These are phyloP conservation scores for Pseudogymnoascus sp. DNA, from an alignment of 2,329 filamentous ascomycete species.

Conservation along the genomic window DNA sequence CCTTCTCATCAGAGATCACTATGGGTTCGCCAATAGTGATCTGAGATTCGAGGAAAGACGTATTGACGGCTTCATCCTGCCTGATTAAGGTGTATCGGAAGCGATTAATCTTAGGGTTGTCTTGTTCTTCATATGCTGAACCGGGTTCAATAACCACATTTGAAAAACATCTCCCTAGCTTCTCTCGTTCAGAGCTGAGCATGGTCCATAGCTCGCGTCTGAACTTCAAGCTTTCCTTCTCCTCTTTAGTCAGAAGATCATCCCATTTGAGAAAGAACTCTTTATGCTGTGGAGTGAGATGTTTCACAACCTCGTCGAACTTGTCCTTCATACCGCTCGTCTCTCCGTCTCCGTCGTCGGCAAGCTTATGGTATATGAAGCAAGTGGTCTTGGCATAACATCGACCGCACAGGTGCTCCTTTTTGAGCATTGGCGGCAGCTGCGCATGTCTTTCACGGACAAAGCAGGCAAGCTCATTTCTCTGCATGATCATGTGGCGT, in stretches of 20 bases:
- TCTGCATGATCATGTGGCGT: constrained; percentile 92
- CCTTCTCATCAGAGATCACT: constrained; percentile 91
- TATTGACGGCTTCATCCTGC: constrained; percentile 49
- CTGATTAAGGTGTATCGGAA: constrained; percentile 83
- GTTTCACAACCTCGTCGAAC: constrained; percentile 73
- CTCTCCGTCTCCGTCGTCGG: constrained; percentile 75
- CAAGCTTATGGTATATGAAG: constrained; percentile 87
- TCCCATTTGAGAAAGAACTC: constrained; percentile 96
- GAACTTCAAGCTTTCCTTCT: constrained; percentile 80
- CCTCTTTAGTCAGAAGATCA: constrained; percentile 83
- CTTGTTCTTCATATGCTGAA: constrained; percentile 61
- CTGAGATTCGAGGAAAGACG: constrained; percentile 89
- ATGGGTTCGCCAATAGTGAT: constrained; percentile 81
- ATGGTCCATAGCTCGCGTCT: constrained; percentile 94
- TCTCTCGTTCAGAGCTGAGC: constrained; percentile 80
- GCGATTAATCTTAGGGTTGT: constrained; percentile 79
- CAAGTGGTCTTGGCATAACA: constrained; percentile 90
- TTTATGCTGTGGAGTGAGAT: constrained; percentile 67
- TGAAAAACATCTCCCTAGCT: constrained; percentile 80
- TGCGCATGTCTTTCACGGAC: constrained; percentile 72
- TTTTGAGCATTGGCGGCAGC: constrained; percentile 79
- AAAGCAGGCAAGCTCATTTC: constrained; percentile 81
- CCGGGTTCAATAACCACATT: constrained; percentile 77
- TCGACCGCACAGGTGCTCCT: constrained; percentile 70
- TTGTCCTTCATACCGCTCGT: constrained; percentile 73